Evolutionary conservation across 192 early-diverging fungal species (phyloP).

Genomic region (Coemansia asiatica): DNA sequence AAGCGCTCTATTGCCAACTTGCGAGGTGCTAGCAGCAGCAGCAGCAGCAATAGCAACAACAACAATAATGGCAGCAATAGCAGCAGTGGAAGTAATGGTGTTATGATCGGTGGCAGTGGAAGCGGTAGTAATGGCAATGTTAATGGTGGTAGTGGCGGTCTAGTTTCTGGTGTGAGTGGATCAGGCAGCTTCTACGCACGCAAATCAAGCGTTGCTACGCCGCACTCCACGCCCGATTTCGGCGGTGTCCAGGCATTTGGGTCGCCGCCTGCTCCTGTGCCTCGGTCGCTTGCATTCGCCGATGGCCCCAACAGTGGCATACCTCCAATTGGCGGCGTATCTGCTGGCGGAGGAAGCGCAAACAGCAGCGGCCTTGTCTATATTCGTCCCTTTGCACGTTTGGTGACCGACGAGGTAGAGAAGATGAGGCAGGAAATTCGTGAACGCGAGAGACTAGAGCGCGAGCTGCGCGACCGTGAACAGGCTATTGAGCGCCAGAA

Average conservation of each 20-base stretch:
- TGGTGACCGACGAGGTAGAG: constrained; percentile 64
- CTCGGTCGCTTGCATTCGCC: constrained; percentile 36
- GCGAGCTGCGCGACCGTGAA: constrained; percentile 61
- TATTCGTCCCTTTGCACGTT: constrained; percentile 40
- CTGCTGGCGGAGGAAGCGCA: background rate
- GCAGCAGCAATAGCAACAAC: background rate
- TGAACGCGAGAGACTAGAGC: constrained; percentile 65
- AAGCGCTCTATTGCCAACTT: constrained; percentile 55
- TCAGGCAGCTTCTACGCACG: constrained; percentile 17
- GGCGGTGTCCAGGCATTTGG: constrained; percentile 29
- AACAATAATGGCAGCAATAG: background rate
- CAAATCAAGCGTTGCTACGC: constrained; percentile 15
- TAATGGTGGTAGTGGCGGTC: background rate
- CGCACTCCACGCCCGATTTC: constrained; percentile 11
- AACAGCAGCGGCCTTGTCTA: constrained; percentile 8
- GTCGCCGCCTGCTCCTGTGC: constrained; percentile 46
- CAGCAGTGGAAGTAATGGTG: background rate
- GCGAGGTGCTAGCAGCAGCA: constrained; percentile 16
- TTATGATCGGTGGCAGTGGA: background rate
- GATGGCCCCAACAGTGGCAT: constrained; percentile 24
- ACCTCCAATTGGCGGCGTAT: constrained; percentile 4
- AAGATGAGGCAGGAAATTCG: constrained; percentile 67
- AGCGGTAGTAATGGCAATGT: background rate
- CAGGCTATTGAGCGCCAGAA: constrained; percentile 50
- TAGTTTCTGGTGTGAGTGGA: background rate